phyloP scores from a whole-genome alignment of 2,329 filamentous ascomycete species.

The Aspergillus glaucus region DNA sequence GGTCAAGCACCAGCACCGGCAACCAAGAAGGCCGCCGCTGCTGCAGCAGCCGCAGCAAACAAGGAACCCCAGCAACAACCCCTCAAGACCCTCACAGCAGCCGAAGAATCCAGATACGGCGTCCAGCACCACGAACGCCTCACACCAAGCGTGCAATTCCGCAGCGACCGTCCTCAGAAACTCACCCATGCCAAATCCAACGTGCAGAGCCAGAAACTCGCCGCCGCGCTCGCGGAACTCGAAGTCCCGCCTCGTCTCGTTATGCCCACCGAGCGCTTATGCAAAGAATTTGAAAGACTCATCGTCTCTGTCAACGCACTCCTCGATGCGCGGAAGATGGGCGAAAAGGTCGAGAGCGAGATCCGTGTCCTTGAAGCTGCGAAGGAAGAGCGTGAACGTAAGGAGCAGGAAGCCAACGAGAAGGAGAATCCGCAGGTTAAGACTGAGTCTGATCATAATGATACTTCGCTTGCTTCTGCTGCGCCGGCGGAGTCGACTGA shows the following conservation, averaged over 20 bases:
- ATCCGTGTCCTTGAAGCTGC: conserved; percentile 42
- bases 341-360: conserved; percentile 44
- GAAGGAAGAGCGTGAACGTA: conserved; percentile 34
- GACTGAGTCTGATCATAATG: conserved; percentile 27
- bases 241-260: conserved; percentile 41
- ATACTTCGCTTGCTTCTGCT: conserved; percentile 4
- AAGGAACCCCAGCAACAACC: conserved; percentile 43
- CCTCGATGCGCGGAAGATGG: conserved; percentile 42
- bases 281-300: conserved; percentile 45
- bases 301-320: conserved; percentile 43
- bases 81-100: conserved; percentile 64
- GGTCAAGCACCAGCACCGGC: conserved; percentile 14
- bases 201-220: conserved; percentile 45
- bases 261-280: conserved; percentile 47
- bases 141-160: conserved; percentile 80
- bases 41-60: conserved; percentile 31
- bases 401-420: conserved; percentile 22
- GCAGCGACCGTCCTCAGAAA: conserved; percentile 54
- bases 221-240: conserved; percentile 42
- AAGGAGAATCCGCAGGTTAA: conserved; percentile 29
- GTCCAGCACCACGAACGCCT: conserved; percentile 81
- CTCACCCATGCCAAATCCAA: conserved; percentile 47
- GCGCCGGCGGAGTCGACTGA: background rate
- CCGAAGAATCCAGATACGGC: conserved; percentile 74
- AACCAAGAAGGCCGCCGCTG: conserved; percentile 30